These are phyloP conservation scores for Leptographium procerum DNA, from an alignment of 2,329 filamentous ascomycete species.

Conservation along the genomic window DNA sequence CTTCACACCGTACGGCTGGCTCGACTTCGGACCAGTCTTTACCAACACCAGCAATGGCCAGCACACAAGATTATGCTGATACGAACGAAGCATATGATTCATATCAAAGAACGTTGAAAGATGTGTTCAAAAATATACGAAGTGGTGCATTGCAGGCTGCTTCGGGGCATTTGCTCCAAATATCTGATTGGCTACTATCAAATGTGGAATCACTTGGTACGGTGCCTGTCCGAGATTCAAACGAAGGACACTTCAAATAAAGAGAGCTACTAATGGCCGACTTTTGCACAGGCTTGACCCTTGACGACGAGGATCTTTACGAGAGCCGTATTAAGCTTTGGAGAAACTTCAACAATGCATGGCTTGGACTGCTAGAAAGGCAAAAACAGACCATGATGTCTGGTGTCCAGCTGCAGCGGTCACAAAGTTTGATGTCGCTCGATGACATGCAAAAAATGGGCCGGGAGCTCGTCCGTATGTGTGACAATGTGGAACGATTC, in stretches of 20 bases:
- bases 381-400: conserved; percentile 66
- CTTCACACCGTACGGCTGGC: conserved; percentile 20
- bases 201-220: conserved; percentile 45
- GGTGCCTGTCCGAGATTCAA: too few species aligned
- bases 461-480: conserved; percentile 68
- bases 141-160: conserved; percentile 37
- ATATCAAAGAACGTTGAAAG: conserved; percentile 50
- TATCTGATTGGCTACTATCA: conserved; percentile 45
- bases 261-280: neutral
- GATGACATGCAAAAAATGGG: conserved; percentile 69
- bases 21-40: neutral
- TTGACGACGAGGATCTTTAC: conserved; percentile 69
- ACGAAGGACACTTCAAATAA: neutral
- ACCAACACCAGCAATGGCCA: neutral
- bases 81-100: conserved; percentile 55
- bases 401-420: conserved; percentile 43
- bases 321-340: conserved; percentile 72
- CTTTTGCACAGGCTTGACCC: conserved; percentile 55
- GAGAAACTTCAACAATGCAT: conserved; percentile 90
- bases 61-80: conserved; percentile 7
- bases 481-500: conserved; percentile 77
- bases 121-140: conserved; percentile 61
- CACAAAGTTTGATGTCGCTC: conserved; percentile 53
- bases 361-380: conserved; percentile 72
- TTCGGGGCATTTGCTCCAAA: conserved; percentile 37